These are phyloP conservation scores for Physcia stellaris DNA, from an alignment of 495 filamentous ascomycete genomes.

Conservation along the genomic window DNA sequence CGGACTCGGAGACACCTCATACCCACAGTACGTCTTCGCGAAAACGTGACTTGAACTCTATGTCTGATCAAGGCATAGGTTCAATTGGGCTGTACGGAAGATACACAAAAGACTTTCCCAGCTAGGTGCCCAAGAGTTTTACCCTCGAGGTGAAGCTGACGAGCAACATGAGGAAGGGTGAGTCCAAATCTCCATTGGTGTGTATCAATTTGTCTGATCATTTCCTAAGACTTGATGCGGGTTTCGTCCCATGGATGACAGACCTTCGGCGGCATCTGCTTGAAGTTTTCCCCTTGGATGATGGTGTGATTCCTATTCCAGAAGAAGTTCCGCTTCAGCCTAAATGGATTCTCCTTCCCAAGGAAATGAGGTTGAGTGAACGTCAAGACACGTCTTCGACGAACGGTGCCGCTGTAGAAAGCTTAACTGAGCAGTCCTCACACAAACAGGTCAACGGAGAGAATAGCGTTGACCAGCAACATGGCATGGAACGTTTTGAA, in stretches of 20 bases:
- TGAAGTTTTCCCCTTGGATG: slow-evolving; percentile 51
- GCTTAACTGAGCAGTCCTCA: too few species aligned
- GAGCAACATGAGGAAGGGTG: slow-evolving; percentile 89
- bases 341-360: slow-evolving; percentile 56
- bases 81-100: slow-evolving; percentile 87
- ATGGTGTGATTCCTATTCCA: slow-evolving; percentile 53
- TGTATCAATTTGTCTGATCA: slow-evolving; percentile 10
- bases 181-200: slow-evolving; percentile 17
- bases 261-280: slow-evolving; percentile 52
- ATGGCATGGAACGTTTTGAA: not conserved
- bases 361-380: slow-evolving; percentile 6
- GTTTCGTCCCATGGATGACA: slow-evolving; percentile 64
- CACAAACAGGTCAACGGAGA: too few species aligned
- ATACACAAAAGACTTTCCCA: slow-evolving; percentile 74
- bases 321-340: slow-evolving; percentile 64
- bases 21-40: slow-evolving; percentile 51
- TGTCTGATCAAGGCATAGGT: slow-evolving; percentile 35
- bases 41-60: not conserved
- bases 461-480: too few species aligned
- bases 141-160: slow-evolving; percentile 71
- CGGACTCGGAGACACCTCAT: slow-evolving; percentile 88
- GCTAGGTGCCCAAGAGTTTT: slow-evolving; percentile 68
- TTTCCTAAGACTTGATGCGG: slow-evolving; percentile 54
- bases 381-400: not conserved
- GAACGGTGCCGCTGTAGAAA: too few species aligned